These are phyloP conservation scores for Ganoderma meredithae DNA, from an alignment of 1,284 basidiomycete species.

Conservation along the genomic window DNA sequence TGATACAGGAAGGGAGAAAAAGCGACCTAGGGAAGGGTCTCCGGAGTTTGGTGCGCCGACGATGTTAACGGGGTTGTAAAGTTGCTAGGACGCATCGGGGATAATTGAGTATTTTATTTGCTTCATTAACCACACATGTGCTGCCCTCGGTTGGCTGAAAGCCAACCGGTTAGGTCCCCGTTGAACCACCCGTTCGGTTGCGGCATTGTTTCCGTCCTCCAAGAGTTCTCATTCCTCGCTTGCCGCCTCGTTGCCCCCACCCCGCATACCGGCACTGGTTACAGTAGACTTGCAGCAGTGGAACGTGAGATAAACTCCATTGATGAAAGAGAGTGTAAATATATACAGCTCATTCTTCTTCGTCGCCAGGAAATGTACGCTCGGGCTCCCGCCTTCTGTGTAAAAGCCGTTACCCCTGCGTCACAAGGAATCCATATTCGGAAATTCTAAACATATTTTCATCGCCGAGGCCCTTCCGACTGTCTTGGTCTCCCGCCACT, in stretches of 20 bases:
- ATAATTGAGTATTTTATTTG: not conserved
- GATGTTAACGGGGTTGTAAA: conserved; percentile 19
- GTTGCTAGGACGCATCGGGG: not conserved
- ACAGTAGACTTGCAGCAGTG: not conserved
- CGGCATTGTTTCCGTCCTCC: not conserved
- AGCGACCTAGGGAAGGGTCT: conserved; percentile 27
- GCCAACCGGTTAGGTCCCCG: not conserved
- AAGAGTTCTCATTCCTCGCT: not conserved
- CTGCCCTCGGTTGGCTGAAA: too few species aligned
- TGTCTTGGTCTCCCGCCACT: too few species aligned
- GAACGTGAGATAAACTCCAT: not conserved
- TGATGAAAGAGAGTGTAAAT: too few species aligned
- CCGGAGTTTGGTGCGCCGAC: conserved; percentile 32
- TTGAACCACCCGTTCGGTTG: not conserved
- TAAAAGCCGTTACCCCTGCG: too few species aligned
- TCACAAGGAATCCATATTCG: too few species aligned
- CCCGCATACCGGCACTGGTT: not conserved
- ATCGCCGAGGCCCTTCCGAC: too few species aligned
- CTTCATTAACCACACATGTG: not conserved
- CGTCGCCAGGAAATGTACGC: too few species aligned
- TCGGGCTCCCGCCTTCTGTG: too few species aligned
- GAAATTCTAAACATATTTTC: too few species aligned
- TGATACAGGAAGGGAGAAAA: conserved; percentile 15
- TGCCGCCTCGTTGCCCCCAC: too few species aligned
- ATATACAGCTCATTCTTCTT: too few species aligned